phyloP scores from a whole-genome alignment of 1,284 basidiomycete species.

The Sanghuangporus weigelae region DNA sequence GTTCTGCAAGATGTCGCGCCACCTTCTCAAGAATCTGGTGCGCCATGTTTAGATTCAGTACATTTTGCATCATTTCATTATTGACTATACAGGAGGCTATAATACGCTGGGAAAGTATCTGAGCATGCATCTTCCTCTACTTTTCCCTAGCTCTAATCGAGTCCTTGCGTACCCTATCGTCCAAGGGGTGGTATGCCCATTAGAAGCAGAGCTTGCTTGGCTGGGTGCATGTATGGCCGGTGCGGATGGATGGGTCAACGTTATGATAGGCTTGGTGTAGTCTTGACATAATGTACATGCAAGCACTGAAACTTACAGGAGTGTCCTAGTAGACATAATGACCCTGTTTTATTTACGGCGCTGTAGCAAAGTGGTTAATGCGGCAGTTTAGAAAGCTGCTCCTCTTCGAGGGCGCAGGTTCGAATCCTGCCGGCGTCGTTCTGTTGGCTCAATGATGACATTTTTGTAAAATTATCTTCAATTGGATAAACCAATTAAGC shows the following conservation, averaged over 20 bases:
- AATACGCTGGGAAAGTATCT: conserved; percentile 60
- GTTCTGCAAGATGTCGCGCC: conserved; percentile 86
- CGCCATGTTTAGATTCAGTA: conserved; percentile 21
- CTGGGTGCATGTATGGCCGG: conserved; percentile 84
- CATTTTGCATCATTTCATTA: neutral
- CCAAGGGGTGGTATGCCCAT: conserved; percentile 84
- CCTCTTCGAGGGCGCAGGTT: conserved; percentile 16
- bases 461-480: neutral
- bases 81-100: conserved; percentile 35
- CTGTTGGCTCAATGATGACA: too few relatives aligned
- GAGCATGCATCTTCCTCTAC: conserved; percentile 54
- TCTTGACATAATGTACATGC: neutral
- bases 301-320: neutral
- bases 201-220: conserved; percentile 91
- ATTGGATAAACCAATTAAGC: neutral
- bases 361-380: conserved; percentile 15
- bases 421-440: conserved; percentile 16
- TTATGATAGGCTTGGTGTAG: conserved; percentile 63
- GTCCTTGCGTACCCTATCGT: conserved; percentile 67
- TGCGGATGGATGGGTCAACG: conserved; percentile 91
- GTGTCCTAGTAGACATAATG: neutral
- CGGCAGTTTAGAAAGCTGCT: conserved; percentile 15
- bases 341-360: neutral
- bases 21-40: conserved; percentile 68
- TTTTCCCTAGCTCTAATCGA: conserved; percentile 46